Evolutionary conservation across 1,284 basidiomycete genomes (phyloP), one percentile per base, ranked within the genome.

Genomic region (Ceratobasidium sp.): DNA sequence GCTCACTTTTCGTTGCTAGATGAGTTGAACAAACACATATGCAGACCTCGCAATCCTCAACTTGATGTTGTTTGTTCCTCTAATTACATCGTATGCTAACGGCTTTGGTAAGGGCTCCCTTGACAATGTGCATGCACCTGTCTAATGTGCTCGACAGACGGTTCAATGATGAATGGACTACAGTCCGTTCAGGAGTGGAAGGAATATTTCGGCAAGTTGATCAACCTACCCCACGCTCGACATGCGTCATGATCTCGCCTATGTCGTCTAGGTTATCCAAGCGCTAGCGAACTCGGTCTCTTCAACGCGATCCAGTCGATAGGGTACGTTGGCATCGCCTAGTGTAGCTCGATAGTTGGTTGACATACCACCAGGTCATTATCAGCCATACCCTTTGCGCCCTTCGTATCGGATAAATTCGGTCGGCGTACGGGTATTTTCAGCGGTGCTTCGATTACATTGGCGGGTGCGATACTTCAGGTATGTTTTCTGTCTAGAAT

Each of bases 81-180:
- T 92, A 73, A 90, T 91, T 78, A 91, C 90, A 16, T 90, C 90
- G 12, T 90, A 89, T 9, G 90, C 88, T 65, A 91, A 89, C 78
- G 90, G 90, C 70, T 92, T 89, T 79, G 91, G 92, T 79, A 89
- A 89, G 73, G 14, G 8, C n/a, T 5, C 28, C 3, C n/a, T 43
- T 5, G 16, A 41, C n/a, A 18, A 14, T 5, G 14, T 21, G 1
- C 3, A 16, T 59, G 14, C 57, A 14, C 2, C 16, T 10, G 10
- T 43, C 36, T 67, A 57, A 67, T 36, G n/a, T 41, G 8, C 2
- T 45, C 36, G 21, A 18, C 50, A 61, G 71, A 75, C 50, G 74
- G 76, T 8, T 76, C 74, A 14, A 77, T 77, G 77, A 77, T 77
- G 77, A 77, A 76, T 61, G 75, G 64, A 46, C 74, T 75, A 8